These are phyloP conservation scores for Iris macrosiphon DNA, from an alignment of 106 monocot genomes.

Conservation along the genomic window DNA sequence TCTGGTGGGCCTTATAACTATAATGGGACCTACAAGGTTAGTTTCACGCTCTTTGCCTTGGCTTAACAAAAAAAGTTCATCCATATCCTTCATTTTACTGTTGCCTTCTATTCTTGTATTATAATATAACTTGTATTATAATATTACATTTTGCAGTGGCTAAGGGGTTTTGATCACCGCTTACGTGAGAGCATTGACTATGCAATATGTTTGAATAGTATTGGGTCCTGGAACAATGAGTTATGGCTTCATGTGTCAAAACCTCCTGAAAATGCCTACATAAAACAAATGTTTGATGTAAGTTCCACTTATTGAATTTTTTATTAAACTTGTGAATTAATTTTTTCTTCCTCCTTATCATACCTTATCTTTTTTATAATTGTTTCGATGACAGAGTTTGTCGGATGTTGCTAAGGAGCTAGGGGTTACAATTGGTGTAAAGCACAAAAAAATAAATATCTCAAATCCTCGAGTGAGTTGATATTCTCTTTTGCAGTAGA, in stretches of 20 bases:
- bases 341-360: no score
- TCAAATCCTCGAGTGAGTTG: constrained; percentile 80
- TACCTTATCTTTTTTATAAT: background rate
- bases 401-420: constrained; percentile 75
- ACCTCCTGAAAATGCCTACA: constrained; percentile 91
- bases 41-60: background rate
- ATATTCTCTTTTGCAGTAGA: constrained; percentile 3
- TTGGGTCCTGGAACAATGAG: constrained; percentile 77
- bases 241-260: constrained; percentile 96
- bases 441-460: constrained; percentile 99
- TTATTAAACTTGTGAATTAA: no score
- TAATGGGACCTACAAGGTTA: constrained; percentile 94
- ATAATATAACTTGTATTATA: no score
- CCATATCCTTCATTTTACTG: background rate
- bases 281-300: constrained; percentile 92
- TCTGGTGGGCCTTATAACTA: constrained; percentile 99
- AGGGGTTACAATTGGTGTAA: constrained; percentile 70
- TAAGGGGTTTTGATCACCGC: constrained; percentile 92
- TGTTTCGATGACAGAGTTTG: constrained; percentile 52
- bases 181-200: constrained; percentile 97
- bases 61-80: background rate
- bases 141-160: constrained; percentile 90
- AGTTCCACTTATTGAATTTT: no score
- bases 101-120: constrained; percentile 9
- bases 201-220: constrained; percentile 97